Evolutionary conservation across 192 early-diverging fungal genomes (phyloP).

Genomic region (Backusella morwellensis): DNA sequence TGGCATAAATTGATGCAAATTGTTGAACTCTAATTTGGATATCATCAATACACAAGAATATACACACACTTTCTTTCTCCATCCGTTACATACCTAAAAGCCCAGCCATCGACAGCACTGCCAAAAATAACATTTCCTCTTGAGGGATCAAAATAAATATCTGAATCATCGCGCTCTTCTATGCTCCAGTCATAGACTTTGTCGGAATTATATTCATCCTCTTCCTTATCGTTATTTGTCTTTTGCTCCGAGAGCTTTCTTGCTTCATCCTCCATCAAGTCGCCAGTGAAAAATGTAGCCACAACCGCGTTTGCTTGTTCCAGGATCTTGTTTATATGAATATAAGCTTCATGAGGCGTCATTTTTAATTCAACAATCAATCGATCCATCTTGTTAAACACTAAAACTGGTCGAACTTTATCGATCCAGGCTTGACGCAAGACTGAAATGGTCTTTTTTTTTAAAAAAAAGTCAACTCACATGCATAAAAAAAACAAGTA

Average conservation of each 20-base stretch:
- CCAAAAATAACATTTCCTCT: conserved; percentile 97
- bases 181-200: conserved; percentile 74
- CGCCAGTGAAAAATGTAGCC: conserved; percentile 92
- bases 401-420: conserved; percentile 87
- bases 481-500: neutral
- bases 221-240: conserved; percentile 10
- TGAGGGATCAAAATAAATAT: conserved; percentile 95
- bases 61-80: neutral
- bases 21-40: conserved; percentile 67
- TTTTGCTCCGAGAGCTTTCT: conserved; percentile 47
- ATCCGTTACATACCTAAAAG: conserved; percentile 64
- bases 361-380: conserved; percentile 92
- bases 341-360: conserved; percentile 88
- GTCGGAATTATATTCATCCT: conserved; percentile 45
- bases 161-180: conserved; percentile 89
- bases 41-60: neutral
- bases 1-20: conserved; percentile 90
- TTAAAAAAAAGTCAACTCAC: neutral
- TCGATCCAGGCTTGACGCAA: conserved; percentile 93
- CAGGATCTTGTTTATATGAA: conserved; percentile 90
- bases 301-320: conserved; percentile 97
- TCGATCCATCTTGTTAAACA: conserved; percentile 98
- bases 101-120: conserved; percentile 97
- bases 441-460: conserved; percentile 84
- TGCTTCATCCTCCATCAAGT: conserved; percentile 78